These are phyloP conservation scores for Fermentozyma sake DNA, from an alignment of 1,139 yeast species.

Conservation along the genomic window DNA sequence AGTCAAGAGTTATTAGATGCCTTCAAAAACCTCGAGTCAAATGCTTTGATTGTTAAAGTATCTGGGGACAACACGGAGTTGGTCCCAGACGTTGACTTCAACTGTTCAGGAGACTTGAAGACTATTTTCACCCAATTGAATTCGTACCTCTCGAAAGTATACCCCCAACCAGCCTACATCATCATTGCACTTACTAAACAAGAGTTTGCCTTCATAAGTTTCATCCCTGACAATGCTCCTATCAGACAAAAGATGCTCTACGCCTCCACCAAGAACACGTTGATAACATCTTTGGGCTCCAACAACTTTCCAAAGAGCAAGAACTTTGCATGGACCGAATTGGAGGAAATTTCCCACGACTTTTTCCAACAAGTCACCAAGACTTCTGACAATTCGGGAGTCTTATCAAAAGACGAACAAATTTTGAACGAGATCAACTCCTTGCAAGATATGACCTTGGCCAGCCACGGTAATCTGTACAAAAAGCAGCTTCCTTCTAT, in stretches of 20 bases:
- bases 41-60: conserved; percentile 35
- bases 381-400: conserved; percentile 36
- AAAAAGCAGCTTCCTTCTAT: conserved; percentile 36
- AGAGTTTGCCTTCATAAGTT: conserved; percentile 61
- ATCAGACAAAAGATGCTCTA: conserved; percentile 88
- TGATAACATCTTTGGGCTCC: conserved; percentile 68
- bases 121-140: conserved; percentile 35
- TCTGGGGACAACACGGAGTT: conserved; percentile 46
- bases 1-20: conserved; percentile 36
- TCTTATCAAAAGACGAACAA: conserved; percentile 62
- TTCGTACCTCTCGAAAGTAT: conserved; percentile 26
- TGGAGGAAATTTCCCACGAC: conserved; percentile 52
- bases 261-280: conserved; percentile 81
- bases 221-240: conserved; percentile 81
- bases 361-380: conserved; percentile 35
- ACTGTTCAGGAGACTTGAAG: conserved; percentile 14
- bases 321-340: conserved; percentile 51
- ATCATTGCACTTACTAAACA: conserved; percentile 31
- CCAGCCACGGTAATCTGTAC: conserved; percentile 13
- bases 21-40: conserved; percentile 19
- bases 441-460: conserved; percentile 27
- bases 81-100: conserved; percentile 23
- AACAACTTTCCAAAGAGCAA: conserved; percentile 51
- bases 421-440: conserved; percentile 43
- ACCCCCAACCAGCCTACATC: conserved; percentile 58